These are phyloP conservation scores for Sphaerulina vaccinii DNA, from an alignment of 2,329 filamentous ascomycete genomes.

Conservation along the genomic window DNA sequence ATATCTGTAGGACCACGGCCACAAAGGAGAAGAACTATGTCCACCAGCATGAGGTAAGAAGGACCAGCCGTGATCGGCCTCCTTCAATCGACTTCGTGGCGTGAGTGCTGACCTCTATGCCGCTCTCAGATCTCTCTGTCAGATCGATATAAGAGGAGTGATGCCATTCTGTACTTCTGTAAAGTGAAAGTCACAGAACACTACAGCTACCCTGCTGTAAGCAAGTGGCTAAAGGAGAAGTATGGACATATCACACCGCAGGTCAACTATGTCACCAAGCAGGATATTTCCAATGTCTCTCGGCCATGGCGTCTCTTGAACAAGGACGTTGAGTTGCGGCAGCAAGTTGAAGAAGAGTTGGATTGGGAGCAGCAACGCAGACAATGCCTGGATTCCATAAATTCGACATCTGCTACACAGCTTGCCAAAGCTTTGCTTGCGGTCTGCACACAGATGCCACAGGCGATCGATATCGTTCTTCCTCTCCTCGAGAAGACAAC, in stretches of 20 bases:
- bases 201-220: slow-evolving; percentile 23
- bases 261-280: slow-evolving; percentile 20
- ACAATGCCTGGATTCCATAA: slow-evolving; percentile 22
- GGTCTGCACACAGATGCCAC: slow-evolving; percentile 23
- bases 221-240: slow-evolving; percentile 25
- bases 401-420: slow-evolving; percentile 14
- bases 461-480: slow-evolving; percentile 21
- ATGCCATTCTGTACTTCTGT: slow-evolving; percentile 25
- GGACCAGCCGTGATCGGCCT: too few species aligned
- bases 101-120: too few species aligned
- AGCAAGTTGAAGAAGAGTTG: slow-evolving; percentile 20
- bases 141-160: slow-evolving; percentile 26
- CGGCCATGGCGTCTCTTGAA: slow-evolving; percentile 24
- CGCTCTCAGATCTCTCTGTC: too few species aligned
- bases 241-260: slow-evolving; percentile 20
- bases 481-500: slow-evolving; percentile 15
- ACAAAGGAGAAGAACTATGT: slow-evolving; percentile 6
- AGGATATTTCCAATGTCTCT: slow-evolving; percentile 26
- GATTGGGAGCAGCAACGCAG: slow-evolving; percentile 18
- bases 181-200: slow-evolving; percentile 27
- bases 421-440: slow-evolving; percentile 25
- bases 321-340: slow-evolving; percentile 22
- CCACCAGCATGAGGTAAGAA: slow-evolving; percentile 24
- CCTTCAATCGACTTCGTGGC: too few species aligned
- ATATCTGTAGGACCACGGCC: slow-evolving; percentile 15